phyloP scores from a whole-genome alignment of 1,139 yeast genomes.

The Scheffersomyces insectosa region DNA sequence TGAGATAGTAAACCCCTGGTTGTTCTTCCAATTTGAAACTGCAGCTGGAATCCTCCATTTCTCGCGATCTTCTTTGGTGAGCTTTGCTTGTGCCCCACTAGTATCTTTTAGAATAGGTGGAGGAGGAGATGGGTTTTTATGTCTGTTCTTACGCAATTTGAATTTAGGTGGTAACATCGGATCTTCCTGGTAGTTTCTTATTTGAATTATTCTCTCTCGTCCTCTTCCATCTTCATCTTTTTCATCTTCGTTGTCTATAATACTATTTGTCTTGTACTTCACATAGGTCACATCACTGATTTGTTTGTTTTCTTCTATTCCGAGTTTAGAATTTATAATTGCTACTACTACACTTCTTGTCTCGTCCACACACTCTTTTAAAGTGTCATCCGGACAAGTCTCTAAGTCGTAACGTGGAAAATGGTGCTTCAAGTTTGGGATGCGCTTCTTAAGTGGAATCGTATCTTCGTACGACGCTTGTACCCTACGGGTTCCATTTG shows the following conservation, averaged over 20 bases:
- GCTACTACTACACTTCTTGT: conserved; percentile 27
- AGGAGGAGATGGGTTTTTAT: conserved; percentile 63
- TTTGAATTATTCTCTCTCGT: conserved; percentile 27
- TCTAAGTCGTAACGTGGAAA: conserved; percentile 36
- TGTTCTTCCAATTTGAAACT: conserved; percentile 94
- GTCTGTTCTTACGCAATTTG: conserved; percentile 73
- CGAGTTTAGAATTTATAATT: conserved; percentile 21
- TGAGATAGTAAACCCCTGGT: conserved; percentile 84
- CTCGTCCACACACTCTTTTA: conserved; percentile 27
- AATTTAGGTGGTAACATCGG: conserved; percentile 86
- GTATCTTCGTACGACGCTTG: conserved; percentile 40
- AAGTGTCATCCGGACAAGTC: conserved; percentile 30
- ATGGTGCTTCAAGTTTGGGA: conserved; percentile 41
- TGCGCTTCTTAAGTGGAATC: conserved; percentile 40
- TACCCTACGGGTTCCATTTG: conserved; percentile 10
- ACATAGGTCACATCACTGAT: conserved; percentile 18
- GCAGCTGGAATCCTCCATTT: conserved; percentile 92
- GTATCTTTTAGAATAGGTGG: conserved; percentile 46
- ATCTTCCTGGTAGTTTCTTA: conserved; percentile 55
- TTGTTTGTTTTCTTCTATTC: conserved; percentile 12
- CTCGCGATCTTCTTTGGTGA: conserved; percentile 76
- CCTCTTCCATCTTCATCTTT: conserved; percentile 16
- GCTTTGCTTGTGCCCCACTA: conserved; percentile 28
- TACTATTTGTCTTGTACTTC: conserved; percentile 20
- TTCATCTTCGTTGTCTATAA: conserved; percentile 7